Evolutionary conservation across 2,329 filamentous ascomycete genomes (phyloP), one percentile per base, ranked within the genome.

Genomic region (Fusarium begoniae): DNA sequence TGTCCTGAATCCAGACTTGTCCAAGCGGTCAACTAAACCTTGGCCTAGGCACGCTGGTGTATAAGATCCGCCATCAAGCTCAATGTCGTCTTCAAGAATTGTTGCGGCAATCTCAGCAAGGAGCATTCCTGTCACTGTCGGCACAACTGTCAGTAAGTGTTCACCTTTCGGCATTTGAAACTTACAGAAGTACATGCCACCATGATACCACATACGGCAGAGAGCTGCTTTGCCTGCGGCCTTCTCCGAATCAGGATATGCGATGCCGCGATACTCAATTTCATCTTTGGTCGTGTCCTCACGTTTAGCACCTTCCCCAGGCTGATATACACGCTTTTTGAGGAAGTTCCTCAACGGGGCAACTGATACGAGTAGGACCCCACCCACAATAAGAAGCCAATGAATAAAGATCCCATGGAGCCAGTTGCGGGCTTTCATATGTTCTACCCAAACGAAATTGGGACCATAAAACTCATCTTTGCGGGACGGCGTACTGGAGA

Each of bases 31-130:
- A 67, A 94, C 84, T 77, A 90, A 92, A 15, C 86, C 83, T 74
- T 92, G 90, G 2, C 93, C 93, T 6, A 95, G 83, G 61, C 89
- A 92, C 2, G 93, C 91, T 2, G 93, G 90, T 3, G 93, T 95
- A 70, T 93, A 89, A 30, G 94, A 83, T 6, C 93, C 93, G 24
- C 93, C 93, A 4, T 85, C 85, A 18, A 94, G 82, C 41, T 86
- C 81, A 18, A 89, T 82, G 20, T 90, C 86, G 44, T 92, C 91
- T 66, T 92, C 85, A 22, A 94, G 83, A 38, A 95, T 84, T 1
- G 90, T 90, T 44, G 88, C 83, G 8, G 92, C 93, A 18, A 88
- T 92, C 76, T 94, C 87, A 5, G 88, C 87, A 20, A 93, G 78
- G 35, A 92, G 85, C 24, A 91, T 78, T 1, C 87, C 93, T 8